Percentiles rank a stretch among this genome's conserved stretches.
Evolutionary conservation across 345 rosid species (phyloP).

Genomic region (Eucalyptus polyanthemos): DNA sequence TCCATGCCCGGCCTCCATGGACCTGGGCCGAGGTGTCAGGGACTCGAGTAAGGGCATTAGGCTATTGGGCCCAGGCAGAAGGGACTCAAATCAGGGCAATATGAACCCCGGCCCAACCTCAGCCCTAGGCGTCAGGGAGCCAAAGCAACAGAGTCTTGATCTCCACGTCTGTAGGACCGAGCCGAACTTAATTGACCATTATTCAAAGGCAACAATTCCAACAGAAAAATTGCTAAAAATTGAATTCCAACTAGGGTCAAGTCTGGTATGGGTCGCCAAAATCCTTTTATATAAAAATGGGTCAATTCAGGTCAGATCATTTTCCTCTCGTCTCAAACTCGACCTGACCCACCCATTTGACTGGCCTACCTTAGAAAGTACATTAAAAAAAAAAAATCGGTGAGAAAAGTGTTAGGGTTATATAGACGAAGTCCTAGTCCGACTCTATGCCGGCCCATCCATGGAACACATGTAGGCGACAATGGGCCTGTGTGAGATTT

Average conservation of each 20-base stretch:
- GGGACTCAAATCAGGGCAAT: background rate
- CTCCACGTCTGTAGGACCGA: background rate
- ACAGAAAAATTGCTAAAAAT: background rate
- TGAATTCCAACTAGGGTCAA: background rate
- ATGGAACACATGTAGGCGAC: background rate
- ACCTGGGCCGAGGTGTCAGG: background rate
- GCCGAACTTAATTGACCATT: background rate
- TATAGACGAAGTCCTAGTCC: background rate
- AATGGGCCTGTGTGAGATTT: background rate
- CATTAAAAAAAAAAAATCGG: too few species aligned
- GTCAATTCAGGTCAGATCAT: too few species aligned
- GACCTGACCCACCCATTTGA: fast-evolving
- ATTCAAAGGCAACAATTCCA: background rate
- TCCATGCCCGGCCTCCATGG: background rate
- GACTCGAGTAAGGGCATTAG: background rate
- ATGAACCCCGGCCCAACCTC: background rate
- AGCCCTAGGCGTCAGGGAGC: background rate
- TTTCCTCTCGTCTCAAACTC: fast-evolving
- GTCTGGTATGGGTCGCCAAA: background rate
- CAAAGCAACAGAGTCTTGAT: background rate
- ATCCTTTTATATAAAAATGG: background rate
- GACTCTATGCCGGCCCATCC: background rate
- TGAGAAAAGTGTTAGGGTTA: background rate
- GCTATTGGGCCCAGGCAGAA: background rate
- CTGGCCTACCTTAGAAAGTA: too few species aligned